phyloP scores from a whole-genome alignment of 2,329 filamentous ascomycete genomes.

The Xylaria sp. region DNA sequence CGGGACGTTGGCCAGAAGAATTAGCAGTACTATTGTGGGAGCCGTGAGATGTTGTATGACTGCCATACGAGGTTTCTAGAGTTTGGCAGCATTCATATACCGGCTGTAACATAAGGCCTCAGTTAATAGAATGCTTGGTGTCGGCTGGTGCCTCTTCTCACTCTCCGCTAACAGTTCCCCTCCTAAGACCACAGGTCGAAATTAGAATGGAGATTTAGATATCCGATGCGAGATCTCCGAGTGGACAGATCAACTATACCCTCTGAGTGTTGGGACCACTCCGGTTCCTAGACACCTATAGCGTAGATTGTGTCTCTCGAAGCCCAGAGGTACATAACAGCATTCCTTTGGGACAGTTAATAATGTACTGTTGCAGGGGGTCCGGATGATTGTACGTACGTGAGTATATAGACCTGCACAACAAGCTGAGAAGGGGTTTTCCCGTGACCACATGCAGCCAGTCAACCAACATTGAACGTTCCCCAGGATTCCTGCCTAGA shows the following conservation, averaged over 20 bases:
- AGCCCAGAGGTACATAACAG: background rate
- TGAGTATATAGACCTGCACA: background rate
- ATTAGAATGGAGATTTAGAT: background rate
- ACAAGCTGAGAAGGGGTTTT: slow-evolving; percentile 5
- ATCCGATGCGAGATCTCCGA: background rate
- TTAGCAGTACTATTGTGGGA: background rate
- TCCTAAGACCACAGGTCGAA: background rate
- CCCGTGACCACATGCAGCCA: background rate
- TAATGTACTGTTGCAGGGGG: background rate
- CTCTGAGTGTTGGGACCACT: background rate
- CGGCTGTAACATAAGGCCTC: slow-evolving; percentile 1
- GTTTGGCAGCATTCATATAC: background rate
- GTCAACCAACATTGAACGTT: slow-evolving; percentile 20
- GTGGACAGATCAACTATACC: background rate
- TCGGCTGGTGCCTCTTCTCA: background rate
- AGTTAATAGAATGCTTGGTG: background rate
- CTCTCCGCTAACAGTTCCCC: background rate
- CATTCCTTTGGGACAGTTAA: slow-evolving; percentile 8
- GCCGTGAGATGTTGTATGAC: background rate
- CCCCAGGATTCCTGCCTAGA: slow-evolving; percentile 5
- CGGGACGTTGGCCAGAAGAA: slow-evolving; percentile 4
- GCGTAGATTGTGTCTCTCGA: background rate
- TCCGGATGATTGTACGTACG: background rate
- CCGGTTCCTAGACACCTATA: background rate
- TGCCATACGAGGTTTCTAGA: background rate